Evolutionary conservation across 306 rosid genomes (phyloP).

Genomic region (Cyclanthera cordifolia): DNA sequence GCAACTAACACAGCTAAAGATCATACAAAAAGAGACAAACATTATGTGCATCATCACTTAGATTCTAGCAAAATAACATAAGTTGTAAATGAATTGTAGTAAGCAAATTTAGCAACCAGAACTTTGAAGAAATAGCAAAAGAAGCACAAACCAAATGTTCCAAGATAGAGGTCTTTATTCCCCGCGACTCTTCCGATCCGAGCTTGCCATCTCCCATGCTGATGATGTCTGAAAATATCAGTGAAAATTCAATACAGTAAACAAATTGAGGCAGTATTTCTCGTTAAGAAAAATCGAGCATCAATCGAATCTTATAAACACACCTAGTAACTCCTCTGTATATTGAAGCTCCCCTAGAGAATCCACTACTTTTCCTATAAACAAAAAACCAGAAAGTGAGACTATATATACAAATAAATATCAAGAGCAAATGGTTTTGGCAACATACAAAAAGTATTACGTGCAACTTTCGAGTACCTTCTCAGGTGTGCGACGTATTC

Average conservation of each 20-base stretch:
- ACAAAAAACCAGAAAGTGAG: background rate
- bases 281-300: background rate
- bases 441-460: background rate
- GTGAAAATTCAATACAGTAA: background rate
- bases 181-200: slow-evolving; percentile 98
- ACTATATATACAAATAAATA: background rate
- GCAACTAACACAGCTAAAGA: background rate
- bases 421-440: background rate
- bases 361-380: slow-evolving; percentile 95
- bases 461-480: slow-evolving; percentile 30
- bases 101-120: background rate
- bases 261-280: slow-evolving; percentile 1
- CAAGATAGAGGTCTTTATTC: slow-evolving; percentile 94
- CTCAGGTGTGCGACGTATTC: slow-evolving; percentile 95
- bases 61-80: background rate
- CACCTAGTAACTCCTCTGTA: slow-evolving; percentile 98
- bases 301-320: background rate
- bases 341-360: slow-evolving; percentile 93
- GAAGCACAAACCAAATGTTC: slow-evolving; percentile 75
- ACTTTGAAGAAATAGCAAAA: background rate
- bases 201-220: slow-evolving; percentile 99
- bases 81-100: background rate
- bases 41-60: background rate
- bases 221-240: slow-evolving; percentile 59
- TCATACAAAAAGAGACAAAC: background rate